A percentile compares a stretch with the other conserved stretches of the same genome.
These are phyloP conservation scores for Tolypocladium amazonense DNA, from an alignment of 2,329 filamentous ascomycete genomes.

Conservation along the genomic window DNA sequence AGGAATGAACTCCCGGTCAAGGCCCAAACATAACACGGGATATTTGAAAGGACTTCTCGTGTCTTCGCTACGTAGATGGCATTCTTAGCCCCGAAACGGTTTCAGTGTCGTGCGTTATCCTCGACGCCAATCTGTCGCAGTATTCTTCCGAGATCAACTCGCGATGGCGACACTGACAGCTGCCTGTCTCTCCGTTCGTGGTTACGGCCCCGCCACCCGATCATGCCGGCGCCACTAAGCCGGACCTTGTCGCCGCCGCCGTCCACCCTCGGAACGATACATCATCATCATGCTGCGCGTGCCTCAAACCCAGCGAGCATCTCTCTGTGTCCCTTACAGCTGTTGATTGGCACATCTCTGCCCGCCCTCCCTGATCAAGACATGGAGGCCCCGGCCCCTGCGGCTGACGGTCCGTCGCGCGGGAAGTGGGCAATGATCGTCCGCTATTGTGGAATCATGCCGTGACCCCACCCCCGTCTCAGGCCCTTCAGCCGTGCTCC, in stretches of 20 bases:
- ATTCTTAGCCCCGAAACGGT: neutral
- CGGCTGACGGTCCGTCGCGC: conserved; percentile 2
- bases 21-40: neutral
- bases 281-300: neutral
- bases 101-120: neutral
- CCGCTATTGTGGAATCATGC: neutral
- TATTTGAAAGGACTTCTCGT: neutral
- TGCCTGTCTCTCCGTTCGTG: neutral
- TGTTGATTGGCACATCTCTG: neutral
- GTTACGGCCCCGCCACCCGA: neutral
- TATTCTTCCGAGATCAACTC: neutral
- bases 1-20: neutral
- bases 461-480: neutral
- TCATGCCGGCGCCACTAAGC: neutral
- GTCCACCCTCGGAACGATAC: neutral
- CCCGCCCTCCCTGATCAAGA: neutral
- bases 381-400: neutral
- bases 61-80: neutral
- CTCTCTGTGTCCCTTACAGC: neutral
- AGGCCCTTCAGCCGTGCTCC: neutral
- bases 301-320: neutral
- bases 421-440: conserved; percentile 1
- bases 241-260: neutral
- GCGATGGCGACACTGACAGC: neutral
- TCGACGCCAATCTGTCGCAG: neutral